phyloP scores from a whole-genome alignment of 805 yeast genomes.

The Candida oleophila region DNA sequence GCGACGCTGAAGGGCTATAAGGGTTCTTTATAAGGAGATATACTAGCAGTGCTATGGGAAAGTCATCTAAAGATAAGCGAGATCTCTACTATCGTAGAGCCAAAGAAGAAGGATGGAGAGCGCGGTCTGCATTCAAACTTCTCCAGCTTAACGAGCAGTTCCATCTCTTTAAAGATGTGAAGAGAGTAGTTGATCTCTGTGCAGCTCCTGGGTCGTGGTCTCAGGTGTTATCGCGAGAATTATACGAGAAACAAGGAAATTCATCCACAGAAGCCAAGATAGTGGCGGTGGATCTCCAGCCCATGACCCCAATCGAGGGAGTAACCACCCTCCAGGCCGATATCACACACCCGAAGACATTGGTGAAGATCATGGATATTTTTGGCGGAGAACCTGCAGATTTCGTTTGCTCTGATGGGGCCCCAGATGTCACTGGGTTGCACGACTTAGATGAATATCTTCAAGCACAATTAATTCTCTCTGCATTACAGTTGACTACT shows the following conservation, averaged over 20 bases:
- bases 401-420: constrained; percentile 95
- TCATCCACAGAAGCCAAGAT: constrained; percentile 58
- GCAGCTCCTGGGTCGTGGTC: constrained; percentile 99
- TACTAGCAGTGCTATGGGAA: too few relatives aligned
- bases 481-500: constrained; percentile 90
- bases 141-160: constrained; percentile 90
- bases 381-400: constrained; percentile 95
- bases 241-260: constrained; percentile 43
- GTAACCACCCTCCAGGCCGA: constrained; percentile 93
- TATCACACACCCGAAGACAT: constrained; percentile 92
- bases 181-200: constrained; percentile 90
- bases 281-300: constrained; percentile 94
- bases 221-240: constrained; percentile 79
- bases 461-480: constrained; percentile 88
- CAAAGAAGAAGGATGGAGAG: constrained; percentile 97
- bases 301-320: constrained; percentile 94
- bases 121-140: constrained; percentile 92
- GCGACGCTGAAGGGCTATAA: too few relatives aligned
- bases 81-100: constrained; percentile 91
- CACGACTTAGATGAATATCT: constrained; percentile 97
- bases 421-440: constrained; percentile 97
- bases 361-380: constrained; percentile 67
- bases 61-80: constrained; percentile 90
- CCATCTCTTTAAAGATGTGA: constrained; percentile 68
- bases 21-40: too few relatives aligned